phyloP scores from a whole-genome alignment of 2,329 filamentous ascomycete genomes.

The Alternaria gansuensis region DNA sequence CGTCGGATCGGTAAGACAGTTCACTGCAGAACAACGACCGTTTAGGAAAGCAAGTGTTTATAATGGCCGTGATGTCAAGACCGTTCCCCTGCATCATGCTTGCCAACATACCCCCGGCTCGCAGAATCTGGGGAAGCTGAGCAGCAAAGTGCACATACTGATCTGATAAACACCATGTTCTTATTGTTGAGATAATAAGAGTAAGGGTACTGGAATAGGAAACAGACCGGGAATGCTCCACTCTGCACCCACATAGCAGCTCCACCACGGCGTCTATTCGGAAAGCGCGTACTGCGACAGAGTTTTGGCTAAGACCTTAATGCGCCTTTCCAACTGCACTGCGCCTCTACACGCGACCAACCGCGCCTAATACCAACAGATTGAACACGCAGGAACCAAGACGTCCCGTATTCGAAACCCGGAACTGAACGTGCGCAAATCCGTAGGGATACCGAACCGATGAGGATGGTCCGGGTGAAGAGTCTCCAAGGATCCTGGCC shows the following conservation, averaged over 20 bases:
- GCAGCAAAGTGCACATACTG: slow-evolving; percentile 5
- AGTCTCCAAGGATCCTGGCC: not conserved
- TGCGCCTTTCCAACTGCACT: not conserved
- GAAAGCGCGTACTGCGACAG: not conserved
- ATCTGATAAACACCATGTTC: not conserved
- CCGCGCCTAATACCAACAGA: slow-evolving; percentile 4
- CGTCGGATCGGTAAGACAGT: slow-evolving; percentile 1
- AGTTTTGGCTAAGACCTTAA: not conserved
- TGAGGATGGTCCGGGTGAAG: slow-evolving; percentile 17
- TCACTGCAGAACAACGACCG: not conserved
- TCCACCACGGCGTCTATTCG: not conserved
- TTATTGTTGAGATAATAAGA: slow-evolving; percentile 4
- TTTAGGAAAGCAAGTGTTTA: slow-evolving; percentile 2
- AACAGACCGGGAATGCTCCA: slow-evolving; percentile 9
- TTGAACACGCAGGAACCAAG: slow-evolving; percentile 5
- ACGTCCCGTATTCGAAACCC: not conserved
- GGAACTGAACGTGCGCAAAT: not conserved
- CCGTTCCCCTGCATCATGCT: slow-evolving; percentile 1
- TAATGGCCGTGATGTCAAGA: slow-evolving; percentile 9
- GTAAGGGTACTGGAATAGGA: slow-evolving; percentile 15
- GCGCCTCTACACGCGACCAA: not conserved
- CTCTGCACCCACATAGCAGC: slow-evolving; percentile 6
- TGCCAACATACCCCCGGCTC: not conserved
- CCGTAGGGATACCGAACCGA: slow-evolving; percentile 5
- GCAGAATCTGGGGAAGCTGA: slow-evolving; percentile 15